Conservation (phyloP, 371 early-diverging fungal genomes). For the Synchytrium microbalum region DNA sequence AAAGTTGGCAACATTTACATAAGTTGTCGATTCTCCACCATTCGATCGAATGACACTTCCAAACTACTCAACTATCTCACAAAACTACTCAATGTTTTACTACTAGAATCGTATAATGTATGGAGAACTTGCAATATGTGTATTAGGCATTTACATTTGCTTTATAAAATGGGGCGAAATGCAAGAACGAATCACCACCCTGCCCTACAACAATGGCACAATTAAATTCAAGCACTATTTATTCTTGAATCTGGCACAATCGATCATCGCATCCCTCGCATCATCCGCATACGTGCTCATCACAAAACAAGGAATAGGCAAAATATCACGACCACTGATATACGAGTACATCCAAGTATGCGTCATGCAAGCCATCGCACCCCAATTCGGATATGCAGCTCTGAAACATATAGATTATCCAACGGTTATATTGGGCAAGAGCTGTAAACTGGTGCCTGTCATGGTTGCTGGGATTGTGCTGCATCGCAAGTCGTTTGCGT, state of each 20-base stretch:
- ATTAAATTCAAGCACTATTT: conserved; percentile 69
- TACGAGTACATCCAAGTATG: conserved; percentile 66
- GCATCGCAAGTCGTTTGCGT: conserved; percentile 73
- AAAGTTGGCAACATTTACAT: too few species aligned
- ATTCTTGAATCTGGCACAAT: conserved; percentile 78
- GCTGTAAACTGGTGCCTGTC: conserved; percentile 96
- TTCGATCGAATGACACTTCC: too few species aligned
- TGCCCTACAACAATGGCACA: conserved; percentile 55
- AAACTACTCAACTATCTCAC: too few species aligned
- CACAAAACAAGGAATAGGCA: conserved; percentile 10
- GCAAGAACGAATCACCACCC: conserved; percentile 86
- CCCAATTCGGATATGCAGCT: conserved; percentile 90
- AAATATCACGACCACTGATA: conserved; percentile 21
- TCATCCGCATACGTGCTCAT: conserved; percentile 63
- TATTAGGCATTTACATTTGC: conserved; percentile 86
- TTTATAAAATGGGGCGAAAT: conserved; percentile 92
- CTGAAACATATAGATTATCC: conserved; percentile 94
- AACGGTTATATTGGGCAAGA: conserved; percentile 93
- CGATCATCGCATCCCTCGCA: conserved; percentile 66
- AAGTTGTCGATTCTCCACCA: too few species aligned
- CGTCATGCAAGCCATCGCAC: conserved; percentile 63
- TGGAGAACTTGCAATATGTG: conserved; percentile 47
- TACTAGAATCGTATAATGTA: not conserved
- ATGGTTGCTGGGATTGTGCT: conserved; percentile 89
- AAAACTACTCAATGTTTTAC: too few species aligned